Conservation (phyloP, 345 rosid genomes). For the Salix exigua region DNA sequence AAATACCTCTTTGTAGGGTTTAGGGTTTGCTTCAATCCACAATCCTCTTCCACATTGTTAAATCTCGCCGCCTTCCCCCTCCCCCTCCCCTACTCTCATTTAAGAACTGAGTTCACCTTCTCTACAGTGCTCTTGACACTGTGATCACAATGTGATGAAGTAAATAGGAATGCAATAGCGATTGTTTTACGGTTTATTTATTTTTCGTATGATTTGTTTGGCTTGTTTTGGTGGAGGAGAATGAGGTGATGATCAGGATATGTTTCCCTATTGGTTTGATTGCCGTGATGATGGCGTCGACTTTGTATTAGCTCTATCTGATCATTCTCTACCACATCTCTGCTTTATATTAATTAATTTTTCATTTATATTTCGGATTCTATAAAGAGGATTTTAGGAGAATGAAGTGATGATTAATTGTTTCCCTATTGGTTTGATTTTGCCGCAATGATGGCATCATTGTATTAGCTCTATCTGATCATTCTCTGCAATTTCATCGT, state of each 20-base stretch:
- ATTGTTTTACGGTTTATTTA: background rate
- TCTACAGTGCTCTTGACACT: no score
- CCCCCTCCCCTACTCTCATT: no score
- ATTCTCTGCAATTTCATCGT: background rate
- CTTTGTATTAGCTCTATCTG: conserved; percentile 46
- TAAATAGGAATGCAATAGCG: no score
- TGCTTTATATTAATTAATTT: no score
- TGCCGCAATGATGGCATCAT: conserved; percentile 41
- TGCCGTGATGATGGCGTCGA: conserved; percentile 46
- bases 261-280: conserved; percentile 54
- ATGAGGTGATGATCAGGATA: conserved; percentile 33
- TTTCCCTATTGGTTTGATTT: conserved; percentile 49
- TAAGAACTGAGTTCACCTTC: no score
- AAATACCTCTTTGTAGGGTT: background rate
- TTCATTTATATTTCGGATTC: background rate
- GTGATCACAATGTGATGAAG: no score
- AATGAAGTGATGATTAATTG: conserved; percentile 31
- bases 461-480: conserved; percentile 44
- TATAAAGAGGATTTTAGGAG: background rate
- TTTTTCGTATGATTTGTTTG: background rate
- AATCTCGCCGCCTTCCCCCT: background rate
- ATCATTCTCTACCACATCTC: conserved; percentile 20
- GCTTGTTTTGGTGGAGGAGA: conserved; percentile 5
- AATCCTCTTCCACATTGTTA: background rate
- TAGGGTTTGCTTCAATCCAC: background rate